phyloP scores from a whole-genome alignment of 2,329 filamentous ascomycete species.

The Colletotrichum orbiculare region DNA sequence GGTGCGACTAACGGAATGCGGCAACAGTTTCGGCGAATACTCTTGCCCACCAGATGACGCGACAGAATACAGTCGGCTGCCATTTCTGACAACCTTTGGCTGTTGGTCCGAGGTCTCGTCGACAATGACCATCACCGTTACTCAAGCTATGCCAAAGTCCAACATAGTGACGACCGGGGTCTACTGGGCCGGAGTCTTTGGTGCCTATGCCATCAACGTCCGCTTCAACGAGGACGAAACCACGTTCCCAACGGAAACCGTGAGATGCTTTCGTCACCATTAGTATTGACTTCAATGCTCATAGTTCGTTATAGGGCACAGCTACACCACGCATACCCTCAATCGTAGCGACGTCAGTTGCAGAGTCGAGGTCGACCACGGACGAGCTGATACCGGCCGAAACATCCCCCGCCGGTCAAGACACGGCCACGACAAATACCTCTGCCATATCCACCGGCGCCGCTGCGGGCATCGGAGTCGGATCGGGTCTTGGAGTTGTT shows the following conservation, averaged over 20 bases:
- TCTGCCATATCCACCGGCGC: not conserved
- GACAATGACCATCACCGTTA: not conserved
- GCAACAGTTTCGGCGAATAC: not conserved
- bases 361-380: not conserved
- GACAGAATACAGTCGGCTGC: not conserved
- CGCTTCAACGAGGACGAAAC: not conserved
- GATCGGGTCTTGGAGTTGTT: not conserved
- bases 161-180: not conserved
- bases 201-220: slow-evolving; percentile 10
- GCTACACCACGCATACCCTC: too few relatives aligned
- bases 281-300: not conserved
- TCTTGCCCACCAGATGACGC: slow-evolving; percentile 2
- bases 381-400: too few relatives aligned
- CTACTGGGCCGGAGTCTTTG: not conserved
- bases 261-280: not conserved
- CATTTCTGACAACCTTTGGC: slow-evolving; percentile 9
- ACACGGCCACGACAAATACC: too few relatives aligned
- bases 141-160: not conserved
- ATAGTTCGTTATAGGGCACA: too few relatives aligned
- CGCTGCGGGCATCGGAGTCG: slow-evolving; percentile 3
- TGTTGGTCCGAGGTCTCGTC: slow-evolving; percentile 8
- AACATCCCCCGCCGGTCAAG: too few relatives aligned
- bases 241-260: not conserved
- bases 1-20: too few relatives aligned
- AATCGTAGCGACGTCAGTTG: not conserved